Percentiles rank a stretch among this genome's conserved stretches.
Conservation (phyloP, 2,329 filamentous ascomycete genomes). For the Biscogniauxia mediterranea region DNA sequence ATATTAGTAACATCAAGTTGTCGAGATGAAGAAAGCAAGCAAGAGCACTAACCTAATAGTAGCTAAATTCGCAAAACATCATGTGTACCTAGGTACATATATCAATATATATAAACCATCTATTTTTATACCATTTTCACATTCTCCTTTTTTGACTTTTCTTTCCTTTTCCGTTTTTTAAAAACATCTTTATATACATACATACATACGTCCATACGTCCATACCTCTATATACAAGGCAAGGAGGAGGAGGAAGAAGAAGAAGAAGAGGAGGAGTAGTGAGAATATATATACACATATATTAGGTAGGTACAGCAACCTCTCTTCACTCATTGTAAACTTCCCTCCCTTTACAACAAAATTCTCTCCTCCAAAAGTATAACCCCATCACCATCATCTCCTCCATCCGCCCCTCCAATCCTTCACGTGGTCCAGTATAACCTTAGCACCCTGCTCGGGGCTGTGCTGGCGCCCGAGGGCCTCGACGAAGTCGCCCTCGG, state of each 20-base stretch:
- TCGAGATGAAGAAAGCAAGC: too few relatives aligned
- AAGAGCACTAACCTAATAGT: neutral
- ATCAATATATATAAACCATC: constrained; percentile 1
- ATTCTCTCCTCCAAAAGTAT: neutral
- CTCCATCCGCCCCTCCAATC: constrained; percentile 42
- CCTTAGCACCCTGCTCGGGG: constrained; percentile 76
- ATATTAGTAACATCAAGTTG: too few relatives aligned
- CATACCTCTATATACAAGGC: neutral
- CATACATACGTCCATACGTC: neutral
- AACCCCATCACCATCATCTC: constrained; percentile 2
- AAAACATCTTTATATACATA: neutral
- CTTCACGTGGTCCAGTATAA: constrained; percentile 84
- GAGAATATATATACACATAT: neutral
- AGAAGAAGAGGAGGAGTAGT: neutral
- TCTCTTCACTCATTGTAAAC: neutral
- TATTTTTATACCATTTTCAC: neutral
- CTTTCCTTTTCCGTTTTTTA: neutral
- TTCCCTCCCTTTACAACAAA: neutral
- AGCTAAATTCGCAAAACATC: too few relatives aligned
- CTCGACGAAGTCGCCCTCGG: constrained; percentile 96
- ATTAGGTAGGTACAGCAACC: neutral
- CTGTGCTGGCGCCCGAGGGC: constrained; percentile 93
- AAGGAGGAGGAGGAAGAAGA: neutral
- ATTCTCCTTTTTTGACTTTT: neutral
- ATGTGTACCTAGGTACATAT: too few relatives aligned